Conservation (phyloP, 2,329 filamentous ascomycete species). For the Pleoardoris graminearum region DNA sequence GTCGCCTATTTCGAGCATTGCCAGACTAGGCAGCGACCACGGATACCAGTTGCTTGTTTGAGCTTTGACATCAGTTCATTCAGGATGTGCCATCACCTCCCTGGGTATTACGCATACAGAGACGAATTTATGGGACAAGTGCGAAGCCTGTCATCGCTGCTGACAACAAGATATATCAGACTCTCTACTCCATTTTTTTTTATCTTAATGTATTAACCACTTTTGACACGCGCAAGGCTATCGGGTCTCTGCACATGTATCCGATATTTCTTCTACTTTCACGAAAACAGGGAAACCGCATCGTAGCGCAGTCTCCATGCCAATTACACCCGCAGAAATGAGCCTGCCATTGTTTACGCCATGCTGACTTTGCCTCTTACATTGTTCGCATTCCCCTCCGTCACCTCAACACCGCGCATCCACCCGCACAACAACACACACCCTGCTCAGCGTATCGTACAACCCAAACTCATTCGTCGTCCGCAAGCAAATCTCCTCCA, state of each 20-base stretch:
- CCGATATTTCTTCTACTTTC: too few relatives aligned
- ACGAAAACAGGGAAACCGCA: too few relatives aligned
- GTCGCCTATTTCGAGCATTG: neutral
- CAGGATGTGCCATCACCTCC: neutral
- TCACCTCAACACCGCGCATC: constrained; percentile 36
- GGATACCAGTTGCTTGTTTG: neutral
- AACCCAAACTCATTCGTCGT: constrained; percentile 42
- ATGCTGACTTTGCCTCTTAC: too few relatives aligned
- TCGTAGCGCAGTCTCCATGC: too few relatives aligned
- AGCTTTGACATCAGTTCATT: neutral
- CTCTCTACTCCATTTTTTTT: neutral
- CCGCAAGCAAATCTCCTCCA: constrained; percentile 40
- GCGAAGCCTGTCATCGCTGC: neutral
- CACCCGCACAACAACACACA: constrained; percentile 37
- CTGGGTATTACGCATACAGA: neutral
- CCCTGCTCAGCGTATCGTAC: constrained; percentile 42
- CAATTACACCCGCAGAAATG: too few relatives aligned
- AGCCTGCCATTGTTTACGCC: too few relatives aligned
- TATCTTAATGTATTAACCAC: neutral
- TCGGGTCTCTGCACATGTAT: too few relatives aligned
- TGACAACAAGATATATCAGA: neutral
- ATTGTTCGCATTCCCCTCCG: too few relatives aligned
- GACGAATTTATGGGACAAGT: neutral
- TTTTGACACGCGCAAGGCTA: too few relatives aligned
- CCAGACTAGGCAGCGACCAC: neutral